Evolutionary conservation across 192 early-diverging fungal genomes (phyloP), one percentile per base, ranked within the genome.

Genomic region (Geranomyces michiganensis): DNA sequence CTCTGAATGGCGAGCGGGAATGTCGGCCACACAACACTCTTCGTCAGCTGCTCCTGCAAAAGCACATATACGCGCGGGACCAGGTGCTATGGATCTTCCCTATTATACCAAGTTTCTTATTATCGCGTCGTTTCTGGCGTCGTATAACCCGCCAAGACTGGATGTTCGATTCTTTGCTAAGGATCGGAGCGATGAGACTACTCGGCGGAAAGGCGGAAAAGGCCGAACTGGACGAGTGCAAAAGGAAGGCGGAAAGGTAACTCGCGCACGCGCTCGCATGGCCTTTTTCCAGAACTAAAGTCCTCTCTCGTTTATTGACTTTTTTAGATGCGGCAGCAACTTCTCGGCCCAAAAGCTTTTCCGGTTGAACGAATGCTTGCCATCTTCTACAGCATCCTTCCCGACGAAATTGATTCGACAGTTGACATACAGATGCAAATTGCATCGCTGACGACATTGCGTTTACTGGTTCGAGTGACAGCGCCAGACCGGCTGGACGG

Each of bases 361-460:
- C 91, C 91, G 0, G 81, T 99, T n/a, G 96, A 99, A 70, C 87
- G 97, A 26, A 91, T 99, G 92, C 75, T 96, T 71, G 97, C 97
- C 47, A 97, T 99, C 53, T 98, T 98, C 78, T 94, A 96, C 76
- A 92, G 75, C 71, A 83, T 82, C 49, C 33, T 78, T 26, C 68
- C 79, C 15, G 75, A 82, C 51, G 88, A 87, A 3, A 88, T 92
- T 6, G 92, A 94, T 21, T 85, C 87, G 58, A 87, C 82, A 5
- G 84, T 95, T 6, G 93, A 94, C 72, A 86, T 94, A 19, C 86
- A 91, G 43, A 75, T 77, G 0, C 89, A 90, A 74, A 91, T 99
- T 65, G 87, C 92, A 8, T 89, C 92, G n/a, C 79, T 99, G 48
- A 82, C 92, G 15, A 89, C 91, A 0, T 74, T 97, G 30, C 78